Evolutionary conservation across 208 protist species (phyloP).

Genomic region (Ichthyophonus hoferi): DNA sequence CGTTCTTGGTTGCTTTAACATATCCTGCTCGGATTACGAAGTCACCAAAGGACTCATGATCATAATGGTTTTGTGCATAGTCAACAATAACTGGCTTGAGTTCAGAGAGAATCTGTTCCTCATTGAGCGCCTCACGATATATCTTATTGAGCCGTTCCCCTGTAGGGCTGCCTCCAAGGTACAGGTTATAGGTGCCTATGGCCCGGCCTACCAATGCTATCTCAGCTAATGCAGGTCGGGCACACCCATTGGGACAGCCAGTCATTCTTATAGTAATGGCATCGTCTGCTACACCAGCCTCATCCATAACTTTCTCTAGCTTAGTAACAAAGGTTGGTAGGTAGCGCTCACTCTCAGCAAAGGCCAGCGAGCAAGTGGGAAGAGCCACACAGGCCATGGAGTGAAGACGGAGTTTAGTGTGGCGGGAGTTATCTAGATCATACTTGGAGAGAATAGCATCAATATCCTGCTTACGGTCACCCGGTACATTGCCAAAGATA

Average conservation of each 20-base stretch:
- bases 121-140: conserved; percentile 36
- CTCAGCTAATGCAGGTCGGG: conserved; percentile 52
- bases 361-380: conserved; percentile 52
- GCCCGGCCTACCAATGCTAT: conserved; percentile 55
- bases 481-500: conserved; percentile 46
- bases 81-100: conserved; percentile 26
- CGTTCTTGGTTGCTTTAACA: conserved; percentile 24
- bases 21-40: conserved; percentile 45
- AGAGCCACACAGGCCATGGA: conserved; percentile 59
- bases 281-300: conserved; percentile 40
- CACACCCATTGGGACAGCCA: conserved; percentile 57
- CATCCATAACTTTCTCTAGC: conserved; percentile 41
- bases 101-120: conserved; percentile 40
- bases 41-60: conserved; percentile 46
- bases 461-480: conserved; percentile 26
- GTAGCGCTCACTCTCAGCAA: conserved; percentile 57
- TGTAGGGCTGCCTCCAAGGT: conserved; percentile 33
- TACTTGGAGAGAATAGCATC: conserved; percentile 36
- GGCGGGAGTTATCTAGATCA: conserved; percentile 1
- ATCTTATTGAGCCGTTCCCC: conserved; percentile 46
- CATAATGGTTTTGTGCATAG: conserved; percentile 25
- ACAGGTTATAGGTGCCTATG: conserved; percentile 50
- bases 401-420: conserved; percentile 39
- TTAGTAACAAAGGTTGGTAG: conserved; percentile 40
- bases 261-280: conserved; percentile 52